Percentiles rank a stretch among this genome's conserved stretches.
phyloP scores from a whole-genome alignment of 2,329 filamentous ascomycete genomes.

The Aspergillus ruber region DNA sequence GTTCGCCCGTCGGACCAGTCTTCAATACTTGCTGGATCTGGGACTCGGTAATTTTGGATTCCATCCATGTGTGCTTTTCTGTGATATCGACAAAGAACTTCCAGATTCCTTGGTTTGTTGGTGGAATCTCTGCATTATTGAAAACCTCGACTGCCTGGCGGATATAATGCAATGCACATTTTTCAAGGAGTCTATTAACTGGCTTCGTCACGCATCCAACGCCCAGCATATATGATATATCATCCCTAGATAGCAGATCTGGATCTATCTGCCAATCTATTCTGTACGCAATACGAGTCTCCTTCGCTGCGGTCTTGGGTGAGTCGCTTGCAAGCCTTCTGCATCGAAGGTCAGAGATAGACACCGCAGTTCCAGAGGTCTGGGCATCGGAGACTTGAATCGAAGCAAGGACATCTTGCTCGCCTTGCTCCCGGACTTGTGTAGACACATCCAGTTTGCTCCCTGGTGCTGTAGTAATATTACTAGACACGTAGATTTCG shows the following conservation, averaged over 20 bases:
- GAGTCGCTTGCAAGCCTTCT: constrained; percentile 3
- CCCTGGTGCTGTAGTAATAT: constrained; percentile 4
- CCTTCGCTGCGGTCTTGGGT: background rate
- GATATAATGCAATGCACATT: constrained; percentile 4
- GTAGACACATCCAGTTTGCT: constrained; percentile 9
- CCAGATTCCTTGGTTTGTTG: background rate
- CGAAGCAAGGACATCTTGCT: constrained; percentile 7
- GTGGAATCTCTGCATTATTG: background rate
- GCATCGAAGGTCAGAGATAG: constrained; percentile 11
- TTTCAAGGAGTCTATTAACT: background rate
- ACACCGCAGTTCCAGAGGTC: constrained; percentile 3
- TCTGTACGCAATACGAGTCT: constrained; percentile 8
- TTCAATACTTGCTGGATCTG: background rate
- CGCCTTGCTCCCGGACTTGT: constrained; percentile 1
- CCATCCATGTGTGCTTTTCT: background rate
- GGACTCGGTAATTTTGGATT: background rate
- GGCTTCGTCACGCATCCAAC: background rate
- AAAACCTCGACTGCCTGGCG: background rate
- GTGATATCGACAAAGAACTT: background rate
- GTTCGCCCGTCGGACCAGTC: constrained; percentile 1
- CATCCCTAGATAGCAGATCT: constrained; percentile 4
- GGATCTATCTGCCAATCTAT: constrained; percentile 17
- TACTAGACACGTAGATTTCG: constrained; percentile 10
- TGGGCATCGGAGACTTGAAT: constrained; percentile 6
- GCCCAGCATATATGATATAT: background rate